A percentile compares a stretch with the other conserved stretches of the same genome.
Evolutionary conservation across 208 protist genomes (phyloP).

Genomic region (Ichthyophonus hoferi): DNA sequence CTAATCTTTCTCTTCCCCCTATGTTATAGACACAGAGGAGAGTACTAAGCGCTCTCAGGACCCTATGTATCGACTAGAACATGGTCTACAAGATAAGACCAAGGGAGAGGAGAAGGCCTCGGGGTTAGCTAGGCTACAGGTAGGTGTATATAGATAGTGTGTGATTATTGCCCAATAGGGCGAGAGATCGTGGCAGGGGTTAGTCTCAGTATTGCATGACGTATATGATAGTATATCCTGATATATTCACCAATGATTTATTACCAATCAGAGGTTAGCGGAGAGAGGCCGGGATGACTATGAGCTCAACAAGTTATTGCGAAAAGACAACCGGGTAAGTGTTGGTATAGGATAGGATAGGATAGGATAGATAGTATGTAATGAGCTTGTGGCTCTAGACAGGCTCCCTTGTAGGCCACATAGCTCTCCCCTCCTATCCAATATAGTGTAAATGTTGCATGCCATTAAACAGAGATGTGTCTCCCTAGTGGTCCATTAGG

Average conservation of each 20-base stretch:
- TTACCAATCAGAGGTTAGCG: background rate
- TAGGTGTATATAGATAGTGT: background rate
- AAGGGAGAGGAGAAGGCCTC: background rate
- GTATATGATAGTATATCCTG: too few relatives aligned
- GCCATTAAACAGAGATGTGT: too few relatives aligned
- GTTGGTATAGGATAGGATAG: background rate
- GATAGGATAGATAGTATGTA: too few relatives aligned
- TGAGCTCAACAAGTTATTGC: slow-evolving; percentile 17
- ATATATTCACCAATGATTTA: too few relatives aligned
- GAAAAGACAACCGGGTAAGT: background rate
- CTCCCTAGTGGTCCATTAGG: too few relatives aligned
- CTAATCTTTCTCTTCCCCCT: background rate
- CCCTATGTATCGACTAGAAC: slow-evolving; percentile 52
- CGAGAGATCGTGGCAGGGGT: too few relatives aligned
- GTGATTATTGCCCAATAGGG: too few relatives aligned
- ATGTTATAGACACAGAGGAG: slow-evolving; percentile 35
- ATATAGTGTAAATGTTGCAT: too few relatives aligned
- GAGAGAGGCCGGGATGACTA: slow-evolving; percentile 25
- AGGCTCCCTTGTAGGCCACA: too few relatives aligned
- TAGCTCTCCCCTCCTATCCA: too few relatives aligned
- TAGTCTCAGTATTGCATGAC: too few relatives aligned
- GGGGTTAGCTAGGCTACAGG: background rate
- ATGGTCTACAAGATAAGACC: slow-evolving; percentile 33
- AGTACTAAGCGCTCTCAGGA: slow-evolving; percentile 30
- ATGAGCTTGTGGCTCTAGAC: too few relatives aligned